Conservation (phyloP, 352 stramenopile species). For the Halophytophthora polymorphica region DNA sequence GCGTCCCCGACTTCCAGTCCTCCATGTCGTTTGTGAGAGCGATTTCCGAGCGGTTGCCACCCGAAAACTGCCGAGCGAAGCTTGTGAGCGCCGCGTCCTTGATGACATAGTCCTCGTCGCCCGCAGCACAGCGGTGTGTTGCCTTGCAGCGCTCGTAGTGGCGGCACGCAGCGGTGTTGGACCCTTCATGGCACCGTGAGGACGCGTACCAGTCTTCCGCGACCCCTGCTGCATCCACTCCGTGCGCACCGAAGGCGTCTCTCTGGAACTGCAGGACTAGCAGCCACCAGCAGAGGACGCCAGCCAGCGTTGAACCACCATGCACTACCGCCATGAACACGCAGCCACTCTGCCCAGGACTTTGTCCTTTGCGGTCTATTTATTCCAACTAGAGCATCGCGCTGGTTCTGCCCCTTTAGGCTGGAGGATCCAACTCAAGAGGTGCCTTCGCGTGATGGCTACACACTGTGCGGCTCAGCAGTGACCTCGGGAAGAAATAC, state of each 20-base stretch:
- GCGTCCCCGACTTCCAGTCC: conserved; percentile 92
- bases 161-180: conserved; percentile 29
- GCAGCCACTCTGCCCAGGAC: too few relatives aligned
- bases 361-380: too few relatives aligned
- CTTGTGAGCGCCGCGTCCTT: conserved; percentile 53
- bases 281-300: conserved; percentile 4
- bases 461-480: too few relatives aligned
- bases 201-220: conserved; percentile 51
- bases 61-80: conserved; percentile 81
- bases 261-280: not conserved
- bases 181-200: conserved; percentile 61
- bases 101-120: conserved; percentile 89
- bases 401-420: too few relatives aligned
- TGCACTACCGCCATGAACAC: not conserved
- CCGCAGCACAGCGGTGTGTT: conserved; percentile 91
- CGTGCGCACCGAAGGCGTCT: not conserved
- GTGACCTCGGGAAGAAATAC: too few relatives aligned
- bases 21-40: conserved; percentile 94
- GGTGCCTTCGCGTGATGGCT: too few relatives aligned
- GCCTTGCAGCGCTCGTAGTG: conserved; percentile 94
- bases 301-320: not conserved
- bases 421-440: too few relatives aligned
- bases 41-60: conserved; percentile 66
- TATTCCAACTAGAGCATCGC: too few relatives aligned
- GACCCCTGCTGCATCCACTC: conserved; percentile 9